Base-by-base conservation (phyloP, 306 rosid species). In the Rosa rugosa region DNA sequence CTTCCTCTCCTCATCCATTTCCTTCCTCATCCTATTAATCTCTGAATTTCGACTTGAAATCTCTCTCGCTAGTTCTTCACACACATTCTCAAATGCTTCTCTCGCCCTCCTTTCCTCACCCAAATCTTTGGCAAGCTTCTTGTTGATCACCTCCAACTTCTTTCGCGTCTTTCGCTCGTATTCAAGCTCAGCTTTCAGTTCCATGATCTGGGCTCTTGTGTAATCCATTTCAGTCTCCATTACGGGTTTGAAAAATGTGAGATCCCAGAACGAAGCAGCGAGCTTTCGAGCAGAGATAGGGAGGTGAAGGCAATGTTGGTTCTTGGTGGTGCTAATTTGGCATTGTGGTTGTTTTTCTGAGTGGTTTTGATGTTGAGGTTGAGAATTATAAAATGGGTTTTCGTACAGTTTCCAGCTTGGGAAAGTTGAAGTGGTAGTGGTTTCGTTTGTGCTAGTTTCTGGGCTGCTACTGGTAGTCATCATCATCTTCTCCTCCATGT, bases 391-490 rank as follows among this genome's bases (percentile, higher is more conserved):
- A 77, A 84, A 84, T 20, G 91, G 91, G 70, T 88, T 86, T 75
- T 88, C 91, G 17, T 88, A 88, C 72, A 88, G 86, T 80, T 86
- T 88, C 91, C 91, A 88, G 80, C 76, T 86, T 78, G 86, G 88
- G 81, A 72, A 51, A 84, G 83, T 66, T 66, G 89, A 51, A 81
- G 77, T 50, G 68, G 79, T 69, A 49, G 20, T 70, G 81, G 70
- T 31, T 50, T 83, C 82, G 38, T 77, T 60, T 77, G 79, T 57
- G 76, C 66, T 78, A 59, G 60, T 76, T 69, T 74, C 80, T 44
- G 86, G 84, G 82, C 75, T 77, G 42, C 23, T 51, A 31, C 53
- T 31, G 23, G 17, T 40, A 75, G 45, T 64, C 80, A 56, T 45
- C 86, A 82, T 82, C 80, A 70, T 69, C 83, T 68, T 60, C 75